Evolutionary conservation across 179 eudicot genomes (phyloP).

Genomic region (Pouteria campechiana): DNA sequence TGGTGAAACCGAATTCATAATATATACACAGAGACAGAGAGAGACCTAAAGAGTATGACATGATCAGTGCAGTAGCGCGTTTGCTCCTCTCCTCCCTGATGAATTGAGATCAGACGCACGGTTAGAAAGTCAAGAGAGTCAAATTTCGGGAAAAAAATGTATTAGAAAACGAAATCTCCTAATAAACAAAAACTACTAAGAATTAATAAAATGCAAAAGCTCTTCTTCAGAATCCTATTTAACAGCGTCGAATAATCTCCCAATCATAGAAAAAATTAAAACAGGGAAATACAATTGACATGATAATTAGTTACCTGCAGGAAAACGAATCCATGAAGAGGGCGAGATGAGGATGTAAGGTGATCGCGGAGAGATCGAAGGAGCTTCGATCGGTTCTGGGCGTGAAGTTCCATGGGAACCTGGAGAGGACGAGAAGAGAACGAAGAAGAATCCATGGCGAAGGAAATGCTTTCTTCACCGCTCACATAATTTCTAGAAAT

Average conservation of each 20-base stretch:
- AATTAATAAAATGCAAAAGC: no score
- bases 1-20: not conserved
- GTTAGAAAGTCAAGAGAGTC: not conserved
- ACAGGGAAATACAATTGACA: not conserved
- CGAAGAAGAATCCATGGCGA: constrained; percentile 13
- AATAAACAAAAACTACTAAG: not conserved
- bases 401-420: constrained; percentile 61
- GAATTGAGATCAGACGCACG: not conserved
- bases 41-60: constrained; percentile 70
- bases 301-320: constrained; percentile 47
- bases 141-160: not conserved
- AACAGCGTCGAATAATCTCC: no score
- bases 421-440: constrained; percentile 49
- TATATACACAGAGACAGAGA: not conserved
- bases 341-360: constrained; percentile 38
- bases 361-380: constrained; percentile 43
- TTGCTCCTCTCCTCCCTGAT: constrained; percentile 83
- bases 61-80: constrained; percentile 93
- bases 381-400: constrained; percentile 48
- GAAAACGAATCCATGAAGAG: constrained; percentile 52
- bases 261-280: not conserved
- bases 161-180: not conserved
- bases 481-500: no score
- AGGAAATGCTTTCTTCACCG: no score
- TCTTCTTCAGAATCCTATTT: no score